These are phyloP conservation scores for Isabelozyma rhagii DNA, from an alignment of 805 yeast genomes.

Conservation along the genomic window DNA sequence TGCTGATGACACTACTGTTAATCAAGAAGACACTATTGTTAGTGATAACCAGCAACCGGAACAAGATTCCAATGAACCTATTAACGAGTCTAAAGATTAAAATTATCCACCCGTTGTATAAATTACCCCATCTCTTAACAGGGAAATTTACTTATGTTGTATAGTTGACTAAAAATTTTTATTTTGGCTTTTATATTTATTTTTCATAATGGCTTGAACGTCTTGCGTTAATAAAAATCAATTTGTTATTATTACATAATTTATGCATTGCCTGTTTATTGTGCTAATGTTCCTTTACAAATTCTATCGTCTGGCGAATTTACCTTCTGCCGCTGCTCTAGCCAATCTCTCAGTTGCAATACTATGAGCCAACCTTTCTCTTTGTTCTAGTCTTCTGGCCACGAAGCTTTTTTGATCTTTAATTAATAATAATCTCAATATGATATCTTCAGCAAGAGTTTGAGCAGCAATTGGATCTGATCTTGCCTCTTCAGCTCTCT, in stretches of 20 bases:
- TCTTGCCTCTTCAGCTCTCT: conserved; percentile 38
- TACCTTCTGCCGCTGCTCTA: conserved; percentile 44
- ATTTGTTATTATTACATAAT: background rate
- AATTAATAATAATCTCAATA: conserved; percentile 67
- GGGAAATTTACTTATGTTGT: background rate
- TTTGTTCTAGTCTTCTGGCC: conserved; percentile 53
- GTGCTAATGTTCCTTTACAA: background rate
- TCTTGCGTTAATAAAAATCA: background rate
- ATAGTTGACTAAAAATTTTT: background rate
- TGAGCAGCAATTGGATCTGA: conserved; percentile 44
- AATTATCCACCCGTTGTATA: background rate
- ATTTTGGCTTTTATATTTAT: conserved; percentile 1
- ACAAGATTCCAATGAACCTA: background rate
- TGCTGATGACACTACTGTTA: conserved; percentile 36
- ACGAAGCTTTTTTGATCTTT: conserved; percentile 62
- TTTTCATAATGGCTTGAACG: background rate
- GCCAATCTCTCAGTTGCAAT: conserved; percentile 53
- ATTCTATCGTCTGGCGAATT: conserved; percentile 8
- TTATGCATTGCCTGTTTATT: background rate
- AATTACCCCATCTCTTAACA: background rate
- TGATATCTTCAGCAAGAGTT: conserved; percentile 57
- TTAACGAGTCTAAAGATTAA: background rate
- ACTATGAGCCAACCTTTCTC: conserved; percentile 57
- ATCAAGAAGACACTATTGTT: conserved; percentile 22
- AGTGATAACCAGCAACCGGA: conserved; percentile 9